Conservation (phyloP, 176 grass and related monocot species). For the Elymus sibiricus region DNA sequence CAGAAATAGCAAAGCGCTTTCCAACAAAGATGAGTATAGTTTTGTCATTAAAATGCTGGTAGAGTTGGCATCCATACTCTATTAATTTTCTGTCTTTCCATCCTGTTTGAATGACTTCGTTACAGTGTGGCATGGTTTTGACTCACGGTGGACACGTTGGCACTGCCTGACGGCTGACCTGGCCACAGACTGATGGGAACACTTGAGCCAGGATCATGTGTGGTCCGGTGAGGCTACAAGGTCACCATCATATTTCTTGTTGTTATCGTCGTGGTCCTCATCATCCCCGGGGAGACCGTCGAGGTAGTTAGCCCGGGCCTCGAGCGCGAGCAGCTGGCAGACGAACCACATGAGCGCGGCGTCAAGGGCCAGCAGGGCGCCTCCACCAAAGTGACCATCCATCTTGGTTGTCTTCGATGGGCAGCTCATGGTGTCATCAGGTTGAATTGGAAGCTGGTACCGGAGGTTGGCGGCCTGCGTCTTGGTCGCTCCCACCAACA, state of each 20-base stretch:
- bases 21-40: too few species aligned
- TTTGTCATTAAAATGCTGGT: too few species aligned
- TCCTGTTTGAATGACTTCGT: too few species aligned
- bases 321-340: slow-evolving; percentile 48
- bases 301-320: slow-evolving; percentile 46
- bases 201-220: too few species aligned
- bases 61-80: too few species aligned
- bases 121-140: too few species aligned
- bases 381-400: slow-evolving; percentile 49
- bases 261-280: background rate
- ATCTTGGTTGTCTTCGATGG: slow-evolving; percentile 30
- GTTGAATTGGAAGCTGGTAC: background rate
- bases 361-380: slow-evolving; percentile 51
- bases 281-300: slow-evolving; percentile 10
- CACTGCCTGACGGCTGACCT: too few species aligned
- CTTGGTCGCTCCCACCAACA: slow-evolving; percentile 42
- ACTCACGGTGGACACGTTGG: too few species aligned
- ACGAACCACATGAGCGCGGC: slow-evolving; percentile 66
- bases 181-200: too few species aligned
- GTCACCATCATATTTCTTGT: background rate
- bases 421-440: slow-evolving; percentile 27
- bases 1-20: too few species aligned
- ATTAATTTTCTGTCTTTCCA: too few species aligned
- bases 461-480: slow-evolving; percentile 36
- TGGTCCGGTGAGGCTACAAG: background rate